These are phyloP conservation scores for Sphenostylis stenocarpa DNA, from an alignment of 306 rosid genomes.

Conservation along the genomic window DNA sequence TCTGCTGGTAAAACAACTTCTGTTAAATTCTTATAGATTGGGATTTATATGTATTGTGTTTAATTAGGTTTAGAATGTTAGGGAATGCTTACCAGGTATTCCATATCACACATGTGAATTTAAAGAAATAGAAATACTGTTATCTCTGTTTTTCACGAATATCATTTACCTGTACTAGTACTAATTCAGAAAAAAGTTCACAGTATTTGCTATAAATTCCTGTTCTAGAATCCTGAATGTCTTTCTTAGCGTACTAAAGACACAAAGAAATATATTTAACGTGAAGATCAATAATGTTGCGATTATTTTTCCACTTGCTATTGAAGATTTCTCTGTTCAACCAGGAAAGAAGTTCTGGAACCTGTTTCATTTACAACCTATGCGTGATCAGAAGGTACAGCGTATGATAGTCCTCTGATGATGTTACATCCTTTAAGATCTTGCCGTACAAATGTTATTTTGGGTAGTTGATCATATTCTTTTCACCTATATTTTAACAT, in stretches of 20 bases:
- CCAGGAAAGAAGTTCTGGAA: slow-evolving; percentile 98
- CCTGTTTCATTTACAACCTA: slow-evolving; percentile 93
- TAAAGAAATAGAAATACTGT: neutral
- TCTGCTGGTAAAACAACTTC: neutral
- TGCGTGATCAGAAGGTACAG: slow-evolving; percentile 97
- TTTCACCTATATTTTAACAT: neutral
- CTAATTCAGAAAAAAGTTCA: neutral
- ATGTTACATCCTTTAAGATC: slow-evolving; percentile 18
- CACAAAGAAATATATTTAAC: slow-evolving; percentile 2
- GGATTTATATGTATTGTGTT: neutral
- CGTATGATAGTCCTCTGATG: slow-evolving; percentile 5
- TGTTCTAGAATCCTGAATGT: slow-evolving; percentile 7
- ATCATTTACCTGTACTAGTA: neutral
- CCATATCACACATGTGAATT: neutral
- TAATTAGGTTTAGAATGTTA: slow-evolving; percentile 6
- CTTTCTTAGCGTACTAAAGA: neutral
- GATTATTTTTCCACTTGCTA: slow-evolving; percentile 21
- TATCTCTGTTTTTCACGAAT: neutral
- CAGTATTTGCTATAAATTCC: neutral
- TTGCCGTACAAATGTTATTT: neutral
- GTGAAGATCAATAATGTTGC: slow-evolving; percentile 5
- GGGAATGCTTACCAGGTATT: slow-evolving; percentile 9
- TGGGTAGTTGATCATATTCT: neutral
- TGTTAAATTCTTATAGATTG: neutral
- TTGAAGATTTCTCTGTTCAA: slow-evolving; percentile 33